A percentile compares a stretch with the other conserved stretches of the same genome.
Evolutionary conservation across 2,329 filamentous ascomycete species (phyloP).

Genomic region (Proliferodiscus dingleyae): DNA sequence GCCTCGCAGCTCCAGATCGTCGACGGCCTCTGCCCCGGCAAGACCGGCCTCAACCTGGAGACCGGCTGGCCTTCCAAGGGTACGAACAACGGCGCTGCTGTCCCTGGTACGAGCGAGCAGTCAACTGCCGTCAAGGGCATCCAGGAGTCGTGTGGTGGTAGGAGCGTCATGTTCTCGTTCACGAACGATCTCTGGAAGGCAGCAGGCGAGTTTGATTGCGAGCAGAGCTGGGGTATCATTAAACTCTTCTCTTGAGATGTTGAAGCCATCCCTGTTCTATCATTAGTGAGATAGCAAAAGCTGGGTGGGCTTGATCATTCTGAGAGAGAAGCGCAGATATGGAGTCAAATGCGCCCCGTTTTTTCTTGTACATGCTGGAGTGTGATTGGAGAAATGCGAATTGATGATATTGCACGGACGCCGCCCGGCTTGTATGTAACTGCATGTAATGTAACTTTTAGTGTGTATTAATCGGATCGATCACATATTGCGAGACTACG

Average conservation of each 20-base stretch:
- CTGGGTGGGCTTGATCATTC: no score
- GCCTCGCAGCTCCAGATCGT: constrained; percentile 67
- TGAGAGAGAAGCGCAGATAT: not conserved
- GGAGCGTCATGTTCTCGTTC: constrained; percentile 77
- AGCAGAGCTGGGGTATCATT: constrained; percentile 70
- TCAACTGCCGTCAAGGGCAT: constrained; percentile 67
- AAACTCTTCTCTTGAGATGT: no score
- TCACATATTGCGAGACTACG: not conserved
- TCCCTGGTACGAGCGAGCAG: constrained; percentile 66
- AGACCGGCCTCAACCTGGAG: constrained; percentile 78
- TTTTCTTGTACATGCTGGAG: no score
- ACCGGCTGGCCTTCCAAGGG: constrained; percentile 81
- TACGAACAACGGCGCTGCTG: constrained; percentile 63
- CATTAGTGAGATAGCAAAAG: no score
- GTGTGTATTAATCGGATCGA: constrained; percentile 18
- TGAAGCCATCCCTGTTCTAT: no score
- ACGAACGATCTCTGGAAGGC: constrained; percentile 79
- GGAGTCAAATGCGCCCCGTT: no score
- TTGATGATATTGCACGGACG: not conserved
- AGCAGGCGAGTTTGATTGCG: constrained; percentile 62
- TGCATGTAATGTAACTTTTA: constrained; percentile 16
- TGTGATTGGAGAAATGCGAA: not conserved
- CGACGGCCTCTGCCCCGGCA: constrained; percentile 62
- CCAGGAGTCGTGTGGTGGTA: constrained; percentile 56
- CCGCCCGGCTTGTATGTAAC: not conserved